Evolutionary conservation across 108 stramenopile species (phyloP).

Genomic region (Cyclotella sp.): DNA sequence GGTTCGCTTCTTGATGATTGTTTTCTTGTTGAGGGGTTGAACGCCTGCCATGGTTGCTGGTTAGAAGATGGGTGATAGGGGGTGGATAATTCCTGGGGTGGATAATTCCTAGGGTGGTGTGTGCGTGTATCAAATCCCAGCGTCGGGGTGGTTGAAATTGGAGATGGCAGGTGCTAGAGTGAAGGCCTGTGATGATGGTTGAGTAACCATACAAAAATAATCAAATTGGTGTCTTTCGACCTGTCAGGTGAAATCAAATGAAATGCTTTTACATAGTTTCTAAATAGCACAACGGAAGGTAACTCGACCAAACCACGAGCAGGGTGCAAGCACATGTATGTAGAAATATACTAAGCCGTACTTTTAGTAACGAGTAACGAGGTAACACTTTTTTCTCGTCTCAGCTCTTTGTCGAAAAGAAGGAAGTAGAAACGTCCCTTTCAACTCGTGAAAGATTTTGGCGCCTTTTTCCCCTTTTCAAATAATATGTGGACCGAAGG

Average conservation of each 20-base stretch:
- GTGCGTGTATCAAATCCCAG: too few species aligned
- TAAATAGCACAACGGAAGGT: neutral
- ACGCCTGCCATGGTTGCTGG: slow-evolving; percentile 87
- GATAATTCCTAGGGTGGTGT: neutral
- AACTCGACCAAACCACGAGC: neutral
- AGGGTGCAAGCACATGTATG: neutral
- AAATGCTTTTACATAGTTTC: neutral
- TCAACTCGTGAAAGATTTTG: too few species aligned
- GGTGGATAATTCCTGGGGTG: neutral
- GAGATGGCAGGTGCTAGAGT: too few species aligned
- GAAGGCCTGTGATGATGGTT: too few species aligned
- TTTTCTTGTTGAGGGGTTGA: slow-evolving; percentile 93
- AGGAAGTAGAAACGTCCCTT: too few species aligned
- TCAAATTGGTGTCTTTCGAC: too few species aligned
- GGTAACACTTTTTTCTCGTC: neutral
- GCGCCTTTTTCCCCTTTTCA: neutral
- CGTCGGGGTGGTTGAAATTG: too few species aligned
- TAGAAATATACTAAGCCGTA: neutral
- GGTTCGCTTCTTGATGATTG: slow-evolving; percentile 99
- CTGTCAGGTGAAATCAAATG: neutral
- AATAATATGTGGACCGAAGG: neutral
- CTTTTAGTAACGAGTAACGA: neutral
- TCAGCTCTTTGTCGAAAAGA: neutral
- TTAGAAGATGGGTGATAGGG: neutral
- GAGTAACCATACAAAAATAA: too few species aligned